phyloP scores from a whole-genome alignment of 306 rosid genomes.

The Rosa multiflora region DNA sequence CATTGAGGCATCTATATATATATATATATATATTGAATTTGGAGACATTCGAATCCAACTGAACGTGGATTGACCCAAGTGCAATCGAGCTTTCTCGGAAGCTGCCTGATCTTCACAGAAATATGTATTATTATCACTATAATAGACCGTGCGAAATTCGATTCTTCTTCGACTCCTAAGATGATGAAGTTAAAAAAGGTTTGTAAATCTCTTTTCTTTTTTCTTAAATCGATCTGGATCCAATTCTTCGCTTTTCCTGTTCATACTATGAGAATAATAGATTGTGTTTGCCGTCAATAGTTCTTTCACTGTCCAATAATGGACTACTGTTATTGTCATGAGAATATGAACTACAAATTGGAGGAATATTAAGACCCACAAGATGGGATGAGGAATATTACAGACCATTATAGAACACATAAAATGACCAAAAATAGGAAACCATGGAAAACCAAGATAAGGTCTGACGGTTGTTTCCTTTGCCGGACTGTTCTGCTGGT shows the following conservation, averaged over 20 bases:
- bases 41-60: constrained; percentile 10
- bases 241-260: constrained; percentile 16
- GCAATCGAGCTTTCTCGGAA: constrained; percentile 28
- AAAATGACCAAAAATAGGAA: not conserved
- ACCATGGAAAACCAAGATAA: not conserved
- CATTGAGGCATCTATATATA: constrained; percentile 23
- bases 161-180: constrained; percentile 54
- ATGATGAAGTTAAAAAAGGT: constrained; percentile 9
- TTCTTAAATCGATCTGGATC: not conserved
- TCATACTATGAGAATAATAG: constrained; percentile 24
- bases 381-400: constrained; percentile 15
- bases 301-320: constrained; percentile 5
- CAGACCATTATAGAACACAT: not conserved
- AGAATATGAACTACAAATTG: constrained; percentile 19
- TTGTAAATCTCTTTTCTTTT: constrained; percentile 21
- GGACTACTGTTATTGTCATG: not conserved
- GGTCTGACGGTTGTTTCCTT: not conserved
- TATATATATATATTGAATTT: constrained; percentile 4
- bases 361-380: constrained; percentile 12
- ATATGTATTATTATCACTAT: not conserved
- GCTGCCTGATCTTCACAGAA: constrained; percentile 20
- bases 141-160: constrained; percentile 44
- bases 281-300: constrained; percentile 7
- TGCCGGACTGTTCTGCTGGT: not conserved
- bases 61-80: constrained; percentile 52